Evolutionary conservation across 148 eudicot species (phyloP), one percentile per base, ranked within the genome.

Genomic region (Rhododendron simsii): DNA sequence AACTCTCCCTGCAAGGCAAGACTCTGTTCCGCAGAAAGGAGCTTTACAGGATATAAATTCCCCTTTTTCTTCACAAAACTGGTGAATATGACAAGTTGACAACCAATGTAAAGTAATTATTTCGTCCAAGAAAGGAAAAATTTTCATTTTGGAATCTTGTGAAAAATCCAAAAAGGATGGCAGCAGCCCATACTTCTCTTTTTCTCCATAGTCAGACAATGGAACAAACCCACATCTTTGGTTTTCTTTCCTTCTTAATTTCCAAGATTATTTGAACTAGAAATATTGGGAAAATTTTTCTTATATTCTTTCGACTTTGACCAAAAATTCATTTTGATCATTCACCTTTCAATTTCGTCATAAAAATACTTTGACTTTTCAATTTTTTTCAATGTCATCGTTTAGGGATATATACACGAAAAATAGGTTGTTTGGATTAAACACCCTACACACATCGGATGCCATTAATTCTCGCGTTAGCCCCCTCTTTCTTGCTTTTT

Each of bases 1-100:
- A 77, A 21, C 15, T 55, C 76, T 12, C 53, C 6, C 45, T 77
- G 53, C 47, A 15, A 39, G 26, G 83, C n/a, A 61, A 63, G 2
- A 35, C 48, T 80, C 30, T 55, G 57, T 9, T 74, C 7, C 30
- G 71, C 37, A 47, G 20, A 74, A 53, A 51, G 84, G 80, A 51
- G 35, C 85, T 81, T 81, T 81, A 81, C 80, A 16, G 79, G 87
- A 28, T 35, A 41, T 14, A 51, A 26, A 71, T 53, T 18, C 53
- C 37, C 73, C 41, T 73, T 33, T 71, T 16, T 37, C 84, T 47
- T 23, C 18, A 9, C 30, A 81, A 37, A 53, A 73, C 75, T 51
- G 30, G 50, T 53, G 81, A 81, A 82, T 81, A 75, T 18, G 61
- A 55, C 61, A 55, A 18, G 61, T 55, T 81, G 73, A 86, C 84